Evolutionary conservation across 208 protist species (phyloP), one percentile per base, ranked within the genome.

Genomic region (Wallacemonas collosoma): DNA sequence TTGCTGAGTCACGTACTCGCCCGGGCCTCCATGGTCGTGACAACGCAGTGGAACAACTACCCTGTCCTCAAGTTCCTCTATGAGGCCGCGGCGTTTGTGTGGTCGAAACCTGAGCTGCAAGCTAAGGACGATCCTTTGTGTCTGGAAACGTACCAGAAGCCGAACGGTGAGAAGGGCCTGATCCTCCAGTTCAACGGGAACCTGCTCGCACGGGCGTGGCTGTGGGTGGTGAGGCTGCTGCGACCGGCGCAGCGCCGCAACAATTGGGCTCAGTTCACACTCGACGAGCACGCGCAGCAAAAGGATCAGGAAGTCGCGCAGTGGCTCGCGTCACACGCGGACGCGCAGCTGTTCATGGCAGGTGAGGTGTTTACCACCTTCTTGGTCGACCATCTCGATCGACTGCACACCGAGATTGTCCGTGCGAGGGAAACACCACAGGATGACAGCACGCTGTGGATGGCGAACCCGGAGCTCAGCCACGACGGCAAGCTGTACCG

Each of bases 401-500:
- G 67, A 4, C 80, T 93, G 45, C 79, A 90, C 65, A 62, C 74
- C 9, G 87, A 93, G 56, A 87, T 93, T 40, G 82, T 93, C 3
- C 83, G 83, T 7, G 87, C 87, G 8, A 78, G 87, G 15, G 79
- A 76, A 51, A 89, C 79, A 8, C 75, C 79, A 4, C 66, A 67
- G 45, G 77, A 81, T 11, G 82, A 89, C 68, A 36, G 12, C 9
- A 73, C 45, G 8, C 60, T 77, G 64, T 88, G 82, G 83, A 40
- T 78, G 2, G 41, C 7, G 1, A 71, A 72, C 53, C 75, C 83
- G 71, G 83, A 88, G 76, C 76, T 62, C 65, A 88, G 84, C 68
- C 76, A 89, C 62, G 87, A 89, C 77, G 65, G 73, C 38, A 93
- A 93, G 81, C 71, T 90, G 1, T 93, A 93, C 68, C 79, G 84